Evolutionary conservation across 176 grass and related monocot genomes (phyloP), one percentile per base, ranked within the genome.

Genomic region (Paspalum vaginatum): DNA sequence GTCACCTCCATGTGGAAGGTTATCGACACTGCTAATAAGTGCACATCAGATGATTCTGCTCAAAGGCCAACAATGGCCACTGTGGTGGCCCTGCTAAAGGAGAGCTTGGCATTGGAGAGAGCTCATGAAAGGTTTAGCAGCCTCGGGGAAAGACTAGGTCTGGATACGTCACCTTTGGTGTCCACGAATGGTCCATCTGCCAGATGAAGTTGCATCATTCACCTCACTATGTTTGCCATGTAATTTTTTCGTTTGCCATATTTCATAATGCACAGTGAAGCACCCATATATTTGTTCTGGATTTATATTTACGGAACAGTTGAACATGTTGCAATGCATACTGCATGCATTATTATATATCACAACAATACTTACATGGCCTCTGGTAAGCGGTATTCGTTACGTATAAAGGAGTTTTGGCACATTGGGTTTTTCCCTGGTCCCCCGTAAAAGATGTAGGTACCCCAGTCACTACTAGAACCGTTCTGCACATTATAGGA

Each of bases 401-500:
- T 32, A 32, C 3, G 32, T 32, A 32, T 32, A 32, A 32, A 32
- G 32, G 32, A 32, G 32, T 32, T 32, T 32, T 32, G 32, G 32
- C 32, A 32, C 32, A 32, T 70, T 40, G 82, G 13, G 63, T 80
- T 89, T 49, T 53, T 70, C 22, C 87, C 87, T 17, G 87, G 81
- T 32, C 87, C 87, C 20, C 87, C 87, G 63, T 81, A 89, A 13
- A 76, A 89, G 22, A 89, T 70, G 43, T 85, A 85, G 15, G 57
- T 75, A 7, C 87, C 87, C 87, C 81, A 89, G 62, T 89, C 76
- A 42, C 51, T 76, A 85, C 69, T 85, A 46, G 72, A 76, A 53
- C 81, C 87, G 38, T 46, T 85, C 58, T 81, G 61, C 50, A 85
- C 81, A 32, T 85, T 70, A 42, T 89, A 89, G 72, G 69, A 89